Percentiles rank a stretch among this genome's conserved stretches.
Conservation (phyloP, 1,284 basidiomycete species). For the Trichosporon sp. region DNA sequence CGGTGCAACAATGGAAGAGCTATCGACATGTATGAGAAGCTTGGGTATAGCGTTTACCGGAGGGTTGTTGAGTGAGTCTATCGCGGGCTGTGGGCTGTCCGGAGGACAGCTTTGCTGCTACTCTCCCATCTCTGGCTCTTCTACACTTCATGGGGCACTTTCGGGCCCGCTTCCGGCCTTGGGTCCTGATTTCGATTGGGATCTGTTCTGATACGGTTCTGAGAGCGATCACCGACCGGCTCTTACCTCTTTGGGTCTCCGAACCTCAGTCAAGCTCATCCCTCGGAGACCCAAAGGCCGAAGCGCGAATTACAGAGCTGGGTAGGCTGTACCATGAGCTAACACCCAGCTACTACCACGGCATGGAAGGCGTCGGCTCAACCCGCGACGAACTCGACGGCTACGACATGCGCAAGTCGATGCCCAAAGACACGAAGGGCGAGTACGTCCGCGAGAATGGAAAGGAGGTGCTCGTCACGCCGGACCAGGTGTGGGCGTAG, state of each 20-base stretch:
- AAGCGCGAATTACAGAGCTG: too few relatives aligned
- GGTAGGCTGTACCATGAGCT: background rate
- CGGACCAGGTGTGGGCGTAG: slow-evolving; percentile 45
- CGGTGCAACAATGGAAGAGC: slow-evolving; percentile 47
- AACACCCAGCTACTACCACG: slow-evolving; percentile 42
- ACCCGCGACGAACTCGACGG: slow-evolving; percentile 46
- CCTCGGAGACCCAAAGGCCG: too few relatives aligned
- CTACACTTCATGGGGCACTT: too few relatives aligned
- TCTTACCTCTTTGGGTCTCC: too few relatives aligned
- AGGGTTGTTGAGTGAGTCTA: slow-evolving; percentile 47
- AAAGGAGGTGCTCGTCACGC: slow-evolving; percentile 41
- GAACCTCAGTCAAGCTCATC: too few relatives aligned
- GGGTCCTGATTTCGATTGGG: too few relatives aligned
- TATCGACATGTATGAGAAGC: slow-evolving; percentile 47
- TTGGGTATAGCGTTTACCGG: slow-evolving; percentile 48
- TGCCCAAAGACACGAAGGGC: slow-evolving; percentile 41
- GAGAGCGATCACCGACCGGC: too few relatives aligned
- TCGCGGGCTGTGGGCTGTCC: background rate
- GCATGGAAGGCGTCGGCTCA: slow-evolving; percentile 45
- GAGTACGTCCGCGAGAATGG: slow-evolving; percentile 43
- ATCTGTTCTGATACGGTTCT: too few relatives aligned
- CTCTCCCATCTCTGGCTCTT: too few relatives aligned
- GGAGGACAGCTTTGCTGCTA: too few relatives aligned
- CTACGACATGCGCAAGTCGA: slow-evolving; percentile 48
- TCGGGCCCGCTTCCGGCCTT: too few relatives aligned